Evolutionary conservation across 768 basidiomycete species (phyloP), one percentile per base, ranked within the genome.

Genomic region (Boletales sp.): DNA sequence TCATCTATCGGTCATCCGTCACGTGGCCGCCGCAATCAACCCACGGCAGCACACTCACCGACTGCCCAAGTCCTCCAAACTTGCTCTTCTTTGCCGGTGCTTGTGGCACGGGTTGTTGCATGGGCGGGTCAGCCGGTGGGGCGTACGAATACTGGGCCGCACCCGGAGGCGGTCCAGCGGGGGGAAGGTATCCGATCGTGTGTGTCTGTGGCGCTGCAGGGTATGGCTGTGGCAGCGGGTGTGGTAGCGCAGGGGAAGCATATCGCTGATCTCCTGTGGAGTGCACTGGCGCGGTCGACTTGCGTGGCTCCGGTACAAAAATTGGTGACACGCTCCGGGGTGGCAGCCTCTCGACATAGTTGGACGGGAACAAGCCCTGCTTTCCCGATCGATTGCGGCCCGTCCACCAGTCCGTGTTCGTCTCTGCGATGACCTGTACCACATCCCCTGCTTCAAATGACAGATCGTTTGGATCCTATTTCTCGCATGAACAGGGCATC

Each of bases 401-500:
- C 32, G 77, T 86, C 90, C 90, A 95, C 92, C 92, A 94, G 63
- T 94, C 92, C 1, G 76, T 72, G 54, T 93, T 91, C n/a, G 82
- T 87, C 64, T 94, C 90, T 52, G 85, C 78, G 41, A 89, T 69
- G 51, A 95, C 78, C 51, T 90, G 87, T 50, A 95, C 82, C 34
- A 84, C 70, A 49, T 94, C 92, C 5, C 90, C 92, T 0, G 77
- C 69, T 17, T 68, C 67, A 72, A 95, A 91, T 1, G 81, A 76
- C 4, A 95, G 75, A 66, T 94, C 91, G 43, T 84, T 82, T 6
- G 81, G 75, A 63, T 90, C 88, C 86, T 91, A 54, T 4, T 28
- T 47, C 46, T 36, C 9, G 14, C 46, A 36, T 64, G 35, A 54
- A 45, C 8, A 31, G n/a, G 3, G 28, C 46, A 42, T 49, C 21